Evolutionary conservation across 2,329 filamentous ascomycete genomes (phyloP), one percentile per base, ranked within the genome.

Genomic region (Penicillium palitans): DNA sequence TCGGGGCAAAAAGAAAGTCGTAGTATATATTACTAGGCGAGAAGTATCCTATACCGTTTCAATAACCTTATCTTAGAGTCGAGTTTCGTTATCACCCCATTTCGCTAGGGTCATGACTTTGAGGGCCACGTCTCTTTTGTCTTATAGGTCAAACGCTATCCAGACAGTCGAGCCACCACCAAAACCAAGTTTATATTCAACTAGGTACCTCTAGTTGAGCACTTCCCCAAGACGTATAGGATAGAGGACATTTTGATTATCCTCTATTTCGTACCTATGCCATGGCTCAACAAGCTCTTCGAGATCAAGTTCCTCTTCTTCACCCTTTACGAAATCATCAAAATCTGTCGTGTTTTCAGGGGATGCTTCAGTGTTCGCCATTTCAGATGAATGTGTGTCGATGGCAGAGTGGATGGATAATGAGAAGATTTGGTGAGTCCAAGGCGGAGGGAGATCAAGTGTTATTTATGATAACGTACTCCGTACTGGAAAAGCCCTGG

Each of bases 111-210:
- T 37, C 58, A 68, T 61, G n/a, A 68, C 50, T 55, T 69, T 70
- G 24, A 71, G 58, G 17, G 67, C 67, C 13, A 69, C 66, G 50
- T 67, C 52, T 37, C 15, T 65, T 31, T 63, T 57, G 3, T 60
- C 49, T 42, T 64, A 46, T 12, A 63, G 41, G 49, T 69, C 66
- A 60, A 58, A 59, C 25, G 66, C 67, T 59, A 72, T 62, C 68
- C 66, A 71, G 41, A 69, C 65, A n/a, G 66, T 70, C 4, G 66
- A 66, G 33, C 60, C 62, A 35, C 65, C 62, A 0, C 67, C 66
- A 57, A 45, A 60, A n/a, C 66, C 67, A 17, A 69, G 42, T 52
- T 71, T 71, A 49, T 68, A 61, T 51, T 66, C 66, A 31, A 69
- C 46, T 37, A 64, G 44, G 45, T 71, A 70, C 47, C 67, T 62